Base-by-base conservation (phyloP, 2,329 filamentous ascomycete species). In the Elsinoe arachidis region DNA sequence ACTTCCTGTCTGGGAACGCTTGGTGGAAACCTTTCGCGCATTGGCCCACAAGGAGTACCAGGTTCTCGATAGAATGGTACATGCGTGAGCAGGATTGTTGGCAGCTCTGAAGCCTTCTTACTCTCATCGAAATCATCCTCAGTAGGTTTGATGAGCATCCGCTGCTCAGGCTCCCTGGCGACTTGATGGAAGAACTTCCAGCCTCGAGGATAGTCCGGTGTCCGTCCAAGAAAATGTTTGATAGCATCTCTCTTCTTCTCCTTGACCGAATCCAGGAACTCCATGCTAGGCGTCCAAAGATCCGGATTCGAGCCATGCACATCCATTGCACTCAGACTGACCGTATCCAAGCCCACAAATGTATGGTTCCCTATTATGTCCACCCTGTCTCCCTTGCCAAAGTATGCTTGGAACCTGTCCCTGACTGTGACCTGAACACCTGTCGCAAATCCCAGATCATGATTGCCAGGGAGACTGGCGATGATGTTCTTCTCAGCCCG, bases 321-420 rank as follows among this genome's bases (percentile, higher is more conserved):
- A 55, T 80, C 80, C 68, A 79, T 76, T 2, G 93, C 92, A 67
- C 90, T 95, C 65, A 97, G 72, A 0, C 91, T 96, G 3, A 96
- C 85, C 0, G 86, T 83, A 68, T 99, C 93, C 6, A 99, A 80
- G 0, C 90, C 95, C 17, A 99, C 88, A 68, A 99, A 90, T 0
- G 90, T 95, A 69, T 99, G 93, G 67, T 99, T 99, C 11, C 89
- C 93, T 55, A 97, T 80, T 4, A 97, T 80, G 69, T 97, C 90
- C 17, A 99, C 84, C 7, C 89, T 80, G 70, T 96, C 97, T n/a
- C 85, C 82, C 57, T 93, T 86, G 3, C 93, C 93, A 72, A 99
- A 97, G 68, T 86, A 96, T 2, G 86, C 83, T 66, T 86, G 82
- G 70, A 97, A 99, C 14, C 93, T 80, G 65, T 93, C 79, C 54